A percentile compares a stretch with the other conserved stretches of the same genome.
Evolutionary conservation across 1,284 basidiomycete genomes (phyloP).

Genomic region (Irpex sp.): DNA sequence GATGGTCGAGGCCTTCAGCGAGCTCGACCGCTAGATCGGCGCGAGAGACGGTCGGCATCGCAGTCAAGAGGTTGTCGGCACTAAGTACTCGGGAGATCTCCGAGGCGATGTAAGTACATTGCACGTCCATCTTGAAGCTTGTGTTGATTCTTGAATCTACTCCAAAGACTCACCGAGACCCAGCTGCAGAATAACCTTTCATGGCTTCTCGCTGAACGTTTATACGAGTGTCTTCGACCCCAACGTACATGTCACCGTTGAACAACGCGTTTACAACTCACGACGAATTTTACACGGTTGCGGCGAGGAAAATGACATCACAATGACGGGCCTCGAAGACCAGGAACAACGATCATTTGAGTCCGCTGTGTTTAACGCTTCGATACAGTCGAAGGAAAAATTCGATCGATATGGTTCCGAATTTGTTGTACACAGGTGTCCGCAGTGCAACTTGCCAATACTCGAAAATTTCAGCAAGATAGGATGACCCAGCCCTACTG

Average conservation of each 20-base stretch:
- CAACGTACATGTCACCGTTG: not conserved
- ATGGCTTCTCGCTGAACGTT: not conserved
- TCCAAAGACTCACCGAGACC: not conserved
- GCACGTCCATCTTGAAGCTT: not conserved
- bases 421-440: no score
- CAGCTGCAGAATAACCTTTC: not conserved
- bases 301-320: not conserved
- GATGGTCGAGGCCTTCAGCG: not conserved
- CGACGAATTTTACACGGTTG: not conserved
- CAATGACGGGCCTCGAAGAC: not conserved
- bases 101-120: not conserved
- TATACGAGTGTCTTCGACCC: not conserved
- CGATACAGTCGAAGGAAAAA: not conserved
- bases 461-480: not conserved
- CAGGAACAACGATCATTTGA: not conserved
- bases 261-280: not conserved
- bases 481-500: not conserved
- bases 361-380: not conserved
- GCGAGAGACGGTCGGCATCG: not conserved
- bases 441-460: no score
- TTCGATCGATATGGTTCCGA: not conserved
- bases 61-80: no score
- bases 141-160: not conserved
- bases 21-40: not conserved
- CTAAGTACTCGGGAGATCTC: not conserved